Base-by-base conservation (phyloP, 1,284 basidiomycete genomes). In the Agroathelia rolfsii region DNA sequence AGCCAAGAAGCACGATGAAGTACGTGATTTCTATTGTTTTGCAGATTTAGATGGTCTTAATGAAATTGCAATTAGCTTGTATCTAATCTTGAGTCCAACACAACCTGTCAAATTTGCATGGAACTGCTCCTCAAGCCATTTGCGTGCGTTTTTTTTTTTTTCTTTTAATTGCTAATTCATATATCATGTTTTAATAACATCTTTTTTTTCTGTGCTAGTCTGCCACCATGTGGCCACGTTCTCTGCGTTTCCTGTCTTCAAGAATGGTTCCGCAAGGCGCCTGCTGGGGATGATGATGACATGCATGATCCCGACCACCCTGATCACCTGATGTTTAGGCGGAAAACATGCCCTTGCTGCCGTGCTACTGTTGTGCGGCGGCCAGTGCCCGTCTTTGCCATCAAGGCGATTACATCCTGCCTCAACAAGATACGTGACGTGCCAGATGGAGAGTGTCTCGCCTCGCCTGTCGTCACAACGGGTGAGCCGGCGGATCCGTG, bases 31-130 rank as follows among this genome's bases (percentile, higher is more conserved):
- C n/a, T n/a, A n/a, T n/a, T n/a, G n/a, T n/a, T n/a, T n/a, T n/a
- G n/a, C n/a, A n/a, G n/a, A n/a, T n/a, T n/a, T n/a, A 23, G 19
- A 17, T 22, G 26, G 22, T 20, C 24, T 32, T 20, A 19, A 42
- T n/a, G 16, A 11, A 24, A 26, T 27, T 38, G 23, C 25, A 12
- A 10, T 7, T 17, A 80, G 76, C 52, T 72, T 27, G 52, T 80
- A 6, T 49, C 61, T 11, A 58, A 56, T 5, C 62, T 82, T 18
- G 79, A 82, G 52, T 47, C 52, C 18, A 64, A 67, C 24, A 47
- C 79, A 12, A 72, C 72, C 41, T 84, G 80, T 48, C 78, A 81
- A 45, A 79, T 84, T 20, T 84, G 80, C 46, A 75, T 82, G 59
- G 81, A 84, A 13, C 50, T 73, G 10, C 53, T 82, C 6, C 45